Conservation (phyloP, 306 rosid species). For the Gleditsia sinensis region DNA sequence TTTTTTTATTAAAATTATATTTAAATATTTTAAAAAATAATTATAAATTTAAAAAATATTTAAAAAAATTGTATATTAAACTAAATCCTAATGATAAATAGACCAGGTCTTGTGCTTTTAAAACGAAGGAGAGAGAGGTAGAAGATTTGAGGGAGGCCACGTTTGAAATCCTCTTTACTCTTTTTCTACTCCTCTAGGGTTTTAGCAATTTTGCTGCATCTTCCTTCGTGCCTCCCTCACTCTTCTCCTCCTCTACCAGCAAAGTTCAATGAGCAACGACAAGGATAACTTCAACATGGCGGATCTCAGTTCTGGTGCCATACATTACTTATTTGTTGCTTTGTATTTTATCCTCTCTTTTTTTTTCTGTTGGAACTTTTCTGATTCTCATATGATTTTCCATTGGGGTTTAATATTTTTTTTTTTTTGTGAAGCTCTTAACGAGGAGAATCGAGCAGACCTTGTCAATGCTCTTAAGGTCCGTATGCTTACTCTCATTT, state of each 20-base stretch:
- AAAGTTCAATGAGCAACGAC: slow-evolving; percentile 62
- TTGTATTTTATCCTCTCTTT: neutral
- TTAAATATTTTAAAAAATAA: neutral
- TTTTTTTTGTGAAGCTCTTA: slow-evolving; percentile 53
- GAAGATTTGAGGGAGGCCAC: slow-evolving; percentile 48
- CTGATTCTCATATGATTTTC: neutral
- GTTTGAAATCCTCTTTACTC: slow-evolving; percentile 31
- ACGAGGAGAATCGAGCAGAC: slow-evolving; percentile 72
- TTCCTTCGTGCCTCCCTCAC: neutral
- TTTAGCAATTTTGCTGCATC: slow-evolving; percentile 48
- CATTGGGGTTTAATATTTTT: neutral
- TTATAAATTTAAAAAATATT: neutral
- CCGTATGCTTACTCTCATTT: slow-evolving; percentile 4
- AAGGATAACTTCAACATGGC: slow-evolving; percentile 67
- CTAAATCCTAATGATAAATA: slow-evolving; percentile 35
- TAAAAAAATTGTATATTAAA: no score
- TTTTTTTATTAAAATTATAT: no score
- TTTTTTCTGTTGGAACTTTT: neutral
- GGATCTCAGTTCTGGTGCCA: slow-evolving; percentile 74
- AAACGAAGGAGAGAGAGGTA: slow-evolving; percentile 35
- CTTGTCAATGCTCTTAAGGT: slow-evolving; percentile 92
- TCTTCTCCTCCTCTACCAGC: neutral
- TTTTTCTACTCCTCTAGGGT: slow-evolving; percentile 73
- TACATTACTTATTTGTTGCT: neutral
- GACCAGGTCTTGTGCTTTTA: slow-evolving; percentile 19